Conservation (phyloP, 2,329 filamentous ascomycete species). For the Penicillium sp. region DNA sequence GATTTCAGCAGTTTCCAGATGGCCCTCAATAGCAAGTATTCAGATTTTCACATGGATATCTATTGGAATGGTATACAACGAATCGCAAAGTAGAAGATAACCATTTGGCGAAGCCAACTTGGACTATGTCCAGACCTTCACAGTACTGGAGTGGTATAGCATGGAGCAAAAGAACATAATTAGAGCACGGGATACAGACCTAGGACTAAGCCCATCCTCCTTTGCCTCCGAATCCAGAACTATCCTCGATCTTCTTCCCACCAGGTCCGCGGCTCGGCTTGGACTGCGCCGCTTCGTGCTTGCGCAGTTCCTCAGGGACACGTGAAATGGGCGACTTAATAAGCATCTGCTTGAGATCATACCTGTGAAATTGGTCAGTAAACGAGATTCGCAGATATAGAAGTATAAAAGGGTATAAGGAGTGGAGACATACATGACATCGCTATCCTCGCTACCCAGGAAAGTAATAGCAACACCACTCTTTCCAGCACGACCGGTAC, state of each 20-base stretch:
- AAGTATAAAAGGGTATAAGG: not conserved
- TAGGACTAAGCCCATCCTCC: constrained; percentile 30
- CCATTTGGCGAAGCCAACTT: too few relatives aligned
- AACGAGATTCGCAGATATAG: not conserved
- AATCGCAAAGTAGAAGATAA: not conserved
- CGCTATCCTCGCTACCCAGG: constrained; percentile 81
- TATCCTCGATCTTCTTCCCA: constrained; percentile 49
- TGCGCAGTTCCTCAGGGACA: constrained; percentile 84
- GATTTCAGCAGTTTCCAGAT: too few relatives aligned
- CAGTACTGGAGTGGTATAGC: constrained; percentile 2
- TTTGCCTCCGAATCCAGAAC: constrained; percentile 37
- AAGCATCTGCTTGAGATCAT: constrained; percentile 94
- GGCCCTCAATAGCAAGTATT: too few relatives aligned
- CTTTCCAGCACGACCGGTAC: constrained; percentile 96
- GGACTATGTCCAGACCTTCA: too few relatives aligned
- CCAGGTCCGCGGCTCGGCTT: constrained; percentile 55
- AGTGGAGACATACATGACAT: constrained; percentile 62
- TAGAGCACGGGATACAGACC: not conserved
- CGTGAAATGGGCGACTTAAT: constrained; percentile 82
- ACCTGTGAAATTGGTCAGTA: constrained; percentile 36
- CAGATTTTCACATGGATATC: too few relatives aligned
- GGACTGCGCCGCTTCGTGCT: constrained; percentile 88
- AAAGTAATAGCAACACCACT: constrained; percentile 95
- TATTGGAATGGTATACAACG: not conserved
- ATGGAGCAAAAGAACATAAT: not conserved